Percentiles rank a stretch among this genome's conserved stretches.
These are phyloP conservation scores for Phytophthora hibernalis DNA, from an alignment of 352 stramenopile genomes.

Conservation along the genomic window DNA sequence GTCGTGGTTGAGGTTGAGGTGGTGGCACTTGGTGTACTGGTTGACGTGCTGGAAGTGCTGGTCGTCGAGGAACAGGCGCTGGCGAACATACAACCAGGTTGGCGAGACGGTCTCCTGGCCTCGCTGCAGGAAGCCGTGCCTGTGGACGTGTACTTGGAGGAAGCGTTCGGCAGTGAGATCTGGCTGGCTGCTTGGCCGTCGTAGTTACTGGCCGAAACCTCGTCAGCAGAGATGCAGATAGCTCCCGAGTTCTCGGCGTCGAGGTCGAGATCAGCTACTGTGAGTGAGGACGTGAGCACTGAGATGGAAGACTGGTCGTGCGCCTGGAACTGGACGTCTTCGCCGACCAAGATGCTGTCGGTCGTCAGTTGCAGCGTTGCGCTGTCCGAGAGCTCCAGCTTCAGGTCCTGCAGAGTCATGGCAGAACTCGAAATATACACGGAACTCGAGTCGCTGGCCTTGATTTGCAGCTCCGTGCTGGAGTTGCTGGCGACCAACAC, in stretches of 20 bases:
- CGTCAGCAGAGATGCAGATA: constrained; percentile 32
- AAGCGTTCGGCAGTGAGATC: constrained; percentile 41
- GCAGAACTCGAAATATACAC: constrained; percentile 33
- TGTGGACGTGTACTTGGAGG: constrained; percentile 33
- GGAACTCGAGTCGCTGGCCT: constrained; percentile 28
- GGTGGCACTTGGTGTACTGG: neutral
- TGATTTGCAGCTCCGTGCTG: constrained; percentile 30
- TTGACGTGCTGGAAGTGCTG: constrained; percentile 9
- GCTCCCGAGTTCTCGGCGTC: constrained; percentile 23
- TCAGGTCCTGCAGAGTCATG: constrained; percentile 33
- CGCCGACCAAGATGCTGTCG: constrained; percentile 25
- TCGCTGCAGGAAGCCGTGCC: constrained; percentile 21
- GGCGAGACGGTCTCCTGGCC: constrained; percentile 22
- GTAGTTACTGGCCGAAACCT: constrained; percentile 27
- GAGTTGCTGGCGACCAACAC: constrained; percentile 32
- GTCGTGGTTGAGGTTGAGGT: neutral
- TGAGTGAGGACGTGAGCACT: constrained; percentile 32
- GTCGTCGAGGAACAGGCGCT: constrained; percentile 15
- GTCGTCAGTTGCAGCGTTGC: constrained; percentile 31
- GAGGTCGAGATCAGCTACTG: constrained; percentile 28
- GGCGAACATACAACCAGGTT: constrained; percentile 22
- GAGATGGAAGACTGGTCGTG: constrained; percentile 30
- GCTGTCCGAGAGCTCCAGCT: constrained; percentile 32
- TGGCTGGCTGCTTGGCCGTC: constrained; percentile 28
- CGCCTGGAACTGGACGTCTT: constrained; percentile 36